phyloP scores from a whole-genome alignment of 768 basidiomycete species.

The Mycena chlorophos region DNA sequence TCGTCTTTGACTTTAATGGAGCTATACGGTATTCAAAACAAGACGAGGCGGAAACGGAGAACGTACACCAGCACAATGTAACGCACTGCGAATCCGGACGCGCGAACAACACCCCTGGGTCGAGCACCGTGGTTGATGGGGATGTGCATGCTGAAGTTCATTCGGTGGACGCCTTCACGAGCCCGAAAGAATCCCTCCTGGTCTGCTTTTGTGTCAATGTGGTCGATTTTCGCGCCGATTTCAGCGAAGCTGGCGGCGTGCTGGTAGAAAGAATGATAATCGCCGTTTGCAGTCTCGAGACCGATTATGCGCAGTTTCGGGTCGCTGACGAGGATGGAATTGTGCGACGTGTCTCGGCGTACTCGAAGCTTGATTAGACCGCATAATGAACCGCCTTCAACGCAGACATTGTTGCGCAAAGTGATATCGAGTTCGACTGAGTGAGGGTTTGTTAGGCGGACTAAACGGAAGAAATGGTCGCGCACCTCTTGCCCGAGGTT shows the following conservation, averaged over 20 bases:
- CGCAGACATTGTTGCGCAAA: conserved; percentile 71
- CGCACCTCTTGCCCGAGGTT: conserved; percentile 55
- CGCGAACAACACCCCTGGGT: conserved; percentile 58
- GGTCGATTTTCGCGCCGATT: conserved; percentile 44
- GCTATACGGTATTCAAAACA: conserved; percentile 34
- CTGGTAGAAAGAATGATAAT: conserved; percentile 83
- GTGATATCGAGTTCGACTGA: conserved; percentile 75
- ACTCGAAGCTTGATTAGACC: conserved; percentile 72
- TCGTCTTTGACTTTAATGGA: conserved; percentile 76
- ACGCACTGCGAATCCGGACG: conserved; percentile 62
- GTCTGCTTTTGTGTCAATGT: conserved; percentile 42
- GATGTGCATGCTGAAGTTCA: conserved; percentile 75
- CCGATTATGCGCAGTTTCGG: conserved; percentile 83
- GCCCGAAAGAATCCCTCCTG: conserved; percentile 63
- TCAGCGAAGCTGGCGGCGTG: conserved; percentile 55
- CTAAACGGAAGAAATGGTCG: not conserved
- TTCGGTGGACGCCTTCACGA: conserved; percentile 61
- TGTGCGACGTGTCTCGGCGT: conserved; percentile 53
- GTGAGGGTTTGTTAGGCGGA: not conserved
- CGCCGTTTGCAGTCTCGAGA: conserved; percentile 67
- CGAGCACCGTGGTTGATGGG: conserved; percentile 52
- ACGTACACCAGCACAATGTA: conserved; percentile 83
- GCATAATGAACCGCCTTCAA: conserved; percentile 75
- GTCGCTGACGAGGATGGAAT: conserved; percentile 55
- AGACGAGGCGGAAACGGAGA: conserved; percentile 1